Percentiles rank a stretch among this genome's conserved stretches.
phyloP scores from a whole-genome alignment of 2,329 filamentous ascomycete species.

The Cryphonectria radicalis region DNA sequence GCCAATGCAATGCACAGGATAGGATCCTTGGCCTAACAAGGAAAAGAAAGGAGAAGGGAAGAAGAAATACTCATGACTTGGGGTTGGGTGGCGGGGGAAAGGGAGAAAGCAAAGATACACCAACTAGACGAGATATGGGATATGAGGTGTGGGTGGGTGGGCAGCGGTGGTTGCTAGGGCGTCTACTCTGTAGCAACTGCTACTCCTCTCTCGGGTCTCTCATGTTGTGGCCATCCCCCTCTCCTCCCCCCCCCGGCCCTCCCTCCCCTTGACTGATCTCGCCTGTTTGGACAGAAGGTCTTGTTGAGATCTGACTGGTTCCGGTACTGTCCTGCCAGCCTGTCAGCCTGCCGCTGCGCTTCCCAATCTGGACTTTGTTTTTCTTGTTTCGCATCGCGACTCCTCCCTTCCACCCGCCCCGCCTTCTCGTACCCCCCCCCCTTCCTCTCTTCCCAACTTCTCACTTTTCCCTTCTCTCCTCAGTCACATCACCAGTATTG shows the following conservation, averaged over 20 bases:
- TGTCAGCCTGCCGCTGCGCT: not conserved
- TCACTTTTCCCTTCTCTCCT: conserved; percentile 14
- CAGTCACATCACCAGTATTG: conserved; percentile 8
- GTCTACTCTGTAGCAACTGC: conserved; percentile 1
- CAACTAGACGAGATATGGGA: not conserved
- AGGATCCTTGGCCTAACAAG: not conserved
- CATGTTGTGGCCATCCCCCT: conserved; percentile 1
- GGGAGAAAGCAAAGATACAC: not conserved
- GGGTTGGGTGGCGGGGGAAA: too few relatives aligned
- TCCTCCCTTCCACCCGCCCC: conserved; percentile 2
- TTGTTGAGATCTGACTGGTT: not conserved
- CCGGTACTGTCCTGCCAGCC: not conserved
- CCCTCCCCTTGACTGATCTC: not conserved
- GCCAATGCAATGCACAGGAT: not conserved
- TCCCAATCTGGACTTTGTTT: conserved; percentile 24
- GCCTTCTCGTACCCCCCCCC: conserved; percentile 6
- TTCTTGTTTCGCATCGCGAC: conserved; percentile 30
- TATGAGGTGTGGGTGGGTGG: not conserved
- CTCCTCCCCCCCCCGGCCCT: not conserved
- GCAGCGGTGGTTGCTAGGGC: conserved; percentile 2
- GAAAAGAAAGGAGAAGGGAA: too few relatives aligned
- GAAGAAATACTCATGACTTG: not conserved
- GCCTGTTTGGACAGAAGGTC: not conserved
- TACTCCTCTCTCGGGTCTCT: not conserved
- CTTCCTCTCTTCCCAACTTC: conserved; percentile 18